Conservation (phyloP, 441 rosid species). For the Cnidoscolus chayamansa region DNA sequence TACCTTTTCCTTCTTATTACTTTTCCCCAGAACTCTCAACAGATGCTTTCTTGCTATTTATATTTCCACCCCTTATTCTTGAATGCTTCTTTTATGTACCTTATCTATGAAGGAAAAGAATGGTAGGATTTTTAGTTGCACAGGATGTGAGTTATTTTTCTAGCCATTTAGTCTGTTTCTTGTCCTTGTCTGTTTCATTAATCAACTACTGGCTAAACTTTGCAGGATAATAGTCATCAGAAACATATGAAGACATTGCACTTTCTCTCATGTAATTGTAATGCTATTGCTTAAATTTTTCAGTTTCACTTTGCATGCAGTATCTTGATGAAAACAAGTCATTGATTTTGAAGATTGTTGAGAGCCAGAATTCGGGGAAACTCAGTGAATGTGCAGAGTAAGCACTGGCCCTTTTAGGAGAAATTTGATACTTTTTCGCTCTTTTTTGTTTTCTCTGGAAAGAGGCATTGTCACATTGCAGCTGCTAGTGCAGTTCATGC, state of each 20-base stretch:
- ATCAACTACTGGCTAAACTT: background rate
- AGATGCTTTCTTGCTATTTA: background rate
- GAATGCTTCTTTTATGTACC: background rate
- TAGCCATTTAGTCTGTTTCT: background rate
- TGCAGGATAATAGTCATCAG: background rate
- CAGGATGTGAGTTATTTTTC: background rate
- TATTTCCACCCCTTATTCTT: background rate
- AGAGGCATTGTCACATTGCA: background rate
- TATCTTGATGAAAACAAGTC: constrained; percentile 99
- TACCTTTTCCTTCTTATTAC: background rate
- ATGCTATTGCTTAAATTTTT: background rate
- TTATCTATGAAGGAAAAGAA: background rate
- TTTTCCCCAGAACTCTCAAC: background rate
- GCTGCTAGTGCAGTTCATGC: background rate
- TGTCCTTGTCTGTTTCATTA: background rate
- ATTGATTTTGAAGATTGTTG: constrained; percentile 94
- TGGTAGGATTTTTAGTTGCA: background rate
- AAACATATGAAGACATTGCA: background rate
- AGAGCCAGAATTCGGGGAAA: constrained; percentile 93
- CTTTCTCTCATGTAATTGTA: background rate
- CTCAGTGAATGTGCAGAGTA: constrained; percentile 94
- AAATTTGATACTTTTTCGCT: background rate
- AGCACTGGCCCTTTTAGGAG: constrained; percentile 27
- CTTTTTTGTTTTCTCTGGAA: background rate
- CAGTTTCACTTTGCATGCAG: constrained; percentile 41